Conservation (phyloP, 2,329 filamentous ascomycete genomes). For the Talaromyces sp. region DNA sequence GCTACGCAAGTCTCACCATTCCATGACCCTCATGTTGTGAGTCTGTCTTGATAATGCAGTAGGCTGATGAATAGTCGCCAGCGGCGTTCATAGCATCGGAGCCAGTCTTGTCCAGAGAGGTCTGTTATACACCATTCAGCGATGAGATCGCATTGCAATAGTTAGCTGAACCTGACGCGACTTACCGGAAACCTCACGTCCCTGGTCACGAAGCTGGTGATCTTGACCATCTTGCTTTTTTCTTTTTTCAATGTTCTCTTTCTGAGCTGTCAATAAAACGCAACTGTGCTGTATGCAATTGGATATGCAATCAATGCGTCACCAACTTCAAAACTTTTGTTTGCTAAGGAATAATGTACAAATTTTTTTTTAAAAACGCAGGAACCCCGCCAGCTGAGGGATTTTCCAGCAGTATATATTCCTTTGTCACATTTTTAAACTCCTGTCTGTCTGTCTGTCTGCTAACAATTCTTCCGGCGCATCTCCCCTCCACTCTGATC, state of each 20-base stretch:
- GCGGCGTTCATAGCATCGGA: constrained; percentile 96
- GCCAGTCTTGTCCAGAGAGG: constrained; percentile 93
- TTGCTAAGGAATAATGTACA: not conserved
- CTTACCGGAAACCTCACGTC: constrained; percentile 67
- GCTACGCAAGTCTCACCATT: constrained; percentile 26
- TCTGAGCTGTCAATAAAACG: not conserved
- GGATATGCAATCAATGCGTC: not conserved
- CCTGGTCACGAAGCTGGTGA: constrained; percentile 64
- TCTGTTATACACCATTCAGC: constrained; percentile 37
- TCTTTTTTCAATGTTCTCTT: not conserved
- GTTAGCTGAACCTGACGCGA: not conserved
- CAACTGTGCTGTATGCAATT: not conserved
- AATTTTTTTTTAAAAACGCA: not conserved
- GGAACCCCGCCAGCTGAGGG: not conserved
- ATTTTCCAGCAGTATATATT: not conserved
- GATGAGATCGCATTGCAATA: not conserved
- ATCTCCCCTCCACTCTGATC: not conserved
- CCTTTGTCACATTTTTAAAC: not conserved
- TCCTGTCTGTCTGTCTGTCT: not conserved
- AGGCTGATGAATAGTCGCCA: constrained; percentile 88
- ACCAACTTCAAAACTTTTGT: not conserved
- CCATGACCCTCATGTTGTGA: constrained; percentile 42
- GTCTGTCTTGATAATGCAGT: constrained; percentile 84
- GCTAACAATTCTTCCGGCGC: not conserved
- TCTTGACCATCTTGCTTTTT: constrained; percentile 49